Evolutionary conservation across 495 filamentous ascomycete species (phyloP), one percentile per base, ranked within the genome.

Genomic region (Physcia stellaris): DNA sequence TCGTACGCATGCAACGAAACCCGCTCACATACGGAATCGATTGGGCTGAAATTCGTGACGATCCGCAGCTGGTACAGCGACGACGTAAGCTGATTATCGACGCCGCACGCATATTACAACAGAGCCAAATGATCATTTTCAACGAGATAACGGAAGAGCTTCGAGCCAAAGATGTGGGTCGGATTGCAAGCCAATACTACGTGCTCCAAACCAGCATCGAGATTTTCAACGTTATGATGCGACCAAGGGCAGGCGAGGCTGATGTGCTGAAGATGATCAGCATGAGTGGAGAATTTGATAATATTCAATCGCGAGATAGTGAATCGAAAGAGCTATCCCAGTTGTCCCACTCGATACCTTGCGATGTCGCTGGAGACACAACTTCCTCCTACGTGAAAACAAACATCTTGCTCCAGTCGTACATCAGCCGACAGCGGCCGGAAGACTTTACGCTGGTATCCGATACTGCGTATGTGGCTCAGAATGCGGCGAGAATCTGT

Each of bases 91-190:
- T 96, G 37, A 77, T 92, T 39, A 83, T 93, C 36, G 74, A 88
- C 43, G 92, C 90, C 24, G 92, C 90, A 2, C 67, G 74, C 16
- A 78, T 80, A 2, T 64, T 99, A 23, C 85, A 90, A 46, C 70
- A 86, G 49, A 92, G 79, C 48, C 92, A 96, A 54, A 99, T 99
- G 90, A 87, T 99, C 47, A 92, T 96, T 29, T 96, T 88, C 65
- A 92, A 95, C 50, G 92, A 95, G 43, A 67, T 61, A 11, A 96
- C 90, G 0, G 85, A 94, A 54, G 86, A 88, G 46, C 71, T 99
- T 9, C 75, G 79, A 32, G 79, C 85, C 34, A 99, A 96, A 54
- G 86, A 96, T 53, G 76, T 95, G 13, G 90, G 90, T 21, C 77
- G 90, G 15, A 99, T 99, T 55, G 92, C 90, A 18, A 95, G 88